Evolutionary conservation across 2,329 filamentous ascomycete genomes (phyloP).

Genomic region (Calonectria multiphialidica): DNA sequence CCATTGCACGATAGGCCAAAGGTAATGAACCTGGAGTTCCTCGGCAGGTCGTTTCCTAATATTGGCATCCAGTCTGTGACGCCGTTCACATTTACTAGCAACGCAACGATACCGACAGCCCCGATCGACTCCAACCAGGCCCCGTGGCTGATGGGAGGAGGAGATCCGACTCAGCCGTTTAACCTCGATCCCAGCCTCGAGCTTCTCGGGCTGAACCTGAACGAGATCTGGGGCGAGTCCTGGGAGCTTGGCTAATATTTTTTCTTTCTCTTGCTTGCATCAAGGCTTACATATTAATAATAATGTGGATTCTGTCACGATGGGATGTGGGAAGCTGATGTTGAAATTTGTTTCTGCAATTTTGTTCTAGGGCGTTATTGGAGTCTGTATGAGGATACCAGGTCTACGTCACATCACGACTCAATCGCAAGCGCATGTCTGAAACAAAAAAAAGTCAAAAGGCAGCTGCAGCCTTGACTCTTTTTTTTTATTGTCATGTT

Average conservation of each 20-base stretch:
- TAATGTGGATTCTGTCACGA: constrained; percentile 27
- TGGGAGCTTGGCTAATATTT: constrained; percentile 54
- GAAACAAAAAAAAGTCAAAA: constrained; percentile 3
- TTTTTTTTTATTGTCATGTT: constrained; percentile 13
- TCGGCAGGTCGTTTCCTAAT: constrained; percentile 45
- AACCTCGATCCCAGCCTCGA: constrained; percentile 68
- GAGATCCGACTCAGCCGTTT: constrained; percentile 52
- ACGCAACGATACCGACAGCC: constrained; percentile 49
- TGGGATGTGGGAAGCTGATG: background rate
- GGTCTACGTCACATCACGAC: constrained; percentile 31
- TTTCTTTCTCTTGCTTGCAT: constrained; percentile 12
- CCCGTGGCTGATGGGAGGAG: constrained; percentile 48
- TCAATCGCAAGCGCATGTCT: constrained; percentile 32
- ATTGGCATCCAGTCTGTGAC: constrained; percentile 53
- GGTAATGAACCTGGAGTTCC: constrained; percentile 50
- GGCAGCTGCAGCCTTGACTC: constrained; percentile 7
- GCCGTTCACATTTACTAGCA: constrained; percentile 51
- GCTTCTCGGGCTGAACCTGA: constrained; percentile 64
- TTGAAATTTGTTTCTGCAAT: constrained; percentile 1
- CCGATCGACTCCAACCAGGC: constrained; percentile 50
- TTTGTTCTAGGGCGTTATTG: constrained; percentile 19
- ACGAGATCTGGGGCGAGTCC: constrained; percentile 67
- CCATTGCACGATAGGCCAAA: constrained; percentile 53
- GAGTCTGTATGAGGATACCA: constrained; percentile 36
- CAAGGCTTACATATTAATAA: constrained; percentile 38